These are phyloP conservation scores for Musa schizocarpa DNA, from an alignment of 176 grass and related monocot genomes.

Conservation along the genomic window DNA sequence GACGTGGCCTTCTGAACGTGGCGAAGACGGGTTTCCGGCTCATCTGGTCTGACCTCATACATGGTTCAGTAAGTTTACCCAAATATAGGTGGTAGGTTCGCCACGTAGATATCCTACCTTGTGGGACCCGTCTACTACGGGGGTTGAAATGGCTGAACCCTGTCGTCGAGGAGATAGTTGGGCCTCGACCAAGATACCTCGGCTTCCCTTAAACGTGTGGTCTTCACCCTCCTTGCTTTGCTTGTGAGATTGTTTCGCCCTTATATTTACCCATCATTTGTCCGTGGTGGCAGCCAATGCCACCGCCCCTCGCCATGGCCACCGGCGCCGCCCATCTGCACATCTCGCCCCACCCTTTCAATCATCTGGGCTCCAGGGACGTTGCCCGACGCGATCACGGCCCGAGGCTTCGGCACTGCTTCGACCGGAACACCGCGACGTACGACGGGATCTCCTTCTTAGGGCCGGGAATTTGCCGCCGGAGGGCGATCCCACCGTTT, in stretches of 20 bases:
- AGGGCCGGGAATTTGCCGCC: constrained; percentile 14
- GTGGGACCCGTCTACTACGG: too few species aligned
- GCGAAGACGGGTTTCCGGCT: background rate
- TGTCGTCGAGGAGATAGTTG: background rate
- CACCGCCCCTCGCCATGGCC: constrained; percentile 31
- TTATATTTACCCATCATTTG: background rate
- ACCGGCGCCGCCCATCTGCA: constrained; percentile 42
- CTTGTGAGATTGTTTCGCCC: background rate
- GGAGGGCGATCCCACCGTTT: background rate
- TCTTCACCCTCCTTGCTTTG: constrained; percentile 21
- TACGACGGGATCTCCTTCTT: constrained; percentile 20
- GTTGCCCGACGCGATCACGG: background rate
- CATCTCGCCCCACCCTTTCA: constrained; percentile 7
- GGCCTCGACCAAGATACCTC: background rate
- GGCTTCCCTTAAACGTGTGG: constrained; percentile 75
- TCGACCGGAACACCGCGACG: constrained; percentile 4
- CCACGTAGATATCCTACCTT: too few species aligned
- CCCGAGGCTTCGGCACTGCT: background rate
- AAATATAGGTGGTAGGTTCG: too few species aligned
- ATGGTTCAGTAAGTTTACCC: background rate
- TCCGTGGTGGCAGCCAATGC: background rate
- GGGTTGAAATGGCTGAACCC: background rate
- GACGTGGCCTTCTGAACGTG: background rate
- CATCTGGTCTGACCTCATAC: background rate
- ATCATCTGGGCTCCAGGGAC: constrained; percentile 7